Evolutionary conservation across 2,329 filamentous ascomycete genomes (phyloP), one percentile per base, ranked within the genome.

Genomic region (Aspergillus luchuensis): DNA sequence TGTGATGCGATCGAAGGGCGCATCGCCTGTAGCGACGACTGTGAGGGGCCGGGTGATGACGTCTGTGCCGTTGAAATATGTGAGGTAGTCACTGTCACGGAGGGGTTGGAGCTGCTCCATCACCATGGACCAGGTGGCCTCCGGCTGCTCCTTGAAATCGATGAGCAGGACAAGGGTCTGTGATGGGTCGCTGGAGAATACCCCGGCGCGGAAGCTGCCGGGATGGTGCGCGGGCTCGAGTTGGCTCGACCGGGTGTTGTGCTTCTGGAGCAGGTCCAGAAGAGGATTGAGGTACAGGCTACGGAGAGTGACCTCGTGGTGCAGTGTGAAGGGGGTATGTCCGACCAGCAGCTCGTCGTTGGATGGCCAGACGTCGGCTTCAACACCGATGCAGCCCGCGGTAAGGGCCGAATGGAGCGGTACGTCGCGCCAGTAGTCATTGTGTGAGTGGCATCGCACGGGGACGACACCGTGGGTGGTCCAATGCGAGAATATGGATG

Each of bases 321-420:
- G 82, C 33, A 90, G 71, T 0, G 83, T 80, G 3, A 82, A 80
- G 2, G 74, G 79, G 50, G 84, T 82, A 70, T 92, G 89, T 3
- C 88, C 88, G 47, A 92, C 84, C 48, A 84, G 85, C 5, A 91
- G 79, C 10, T 85, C 80, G 4, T 80, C 72, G 57, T 83, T 79
- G 51, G 82, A 82, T 1, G 85, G 78, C 86, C 87, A 91, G 21
- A 91, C 84, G 69, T 91, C 89, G 2, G 87, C 88, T 74, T 91
- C 89, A 3, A 90, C 80, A 8, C 87, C 84, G 5, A 85, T 84
- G 66, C 86, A 89, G 6, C 87, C 85, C 5, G 82, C 81, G 7
- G 78, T 72, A 1, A 89, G 72, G 21, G 89, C 89, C 10, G 85
- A 85, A 67, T 84, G 87, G 3, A 91, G 78, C 0, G 89, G 88